Evolutionary conservation across 148 eudicot species (phyloP).

Genomic region (Rhododendron kiyosumense): DNA sequence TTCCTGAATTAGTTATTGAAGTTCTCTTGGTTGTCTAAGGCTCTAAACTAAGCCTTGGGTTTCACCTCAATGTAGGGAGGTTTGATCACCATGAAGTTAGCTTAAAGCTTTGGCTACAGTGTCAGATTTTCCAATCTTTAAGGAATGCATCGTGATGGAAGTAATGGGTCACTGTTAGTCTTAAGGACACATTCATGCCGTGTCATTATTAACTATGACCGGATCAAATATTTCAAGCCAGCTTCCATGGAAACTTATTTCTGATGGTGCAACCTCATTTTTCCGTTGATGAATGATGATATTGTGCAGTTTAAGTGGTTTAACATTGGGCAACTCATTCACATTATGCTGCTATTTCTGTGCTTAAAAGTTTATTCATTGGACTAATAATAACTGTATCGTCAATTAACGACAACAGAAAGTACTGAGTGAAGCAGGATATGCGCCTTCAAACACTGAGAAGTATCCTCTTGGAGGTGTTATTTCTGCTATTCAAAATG

Average conservation of each 20-base stretch:
- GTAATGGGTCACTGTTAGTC: background rate
- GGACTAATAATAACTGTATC: background rate
- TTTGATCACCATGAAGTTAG: background rate
- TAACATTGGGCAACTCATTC: background rate
- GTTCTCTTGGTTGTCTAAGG: background rate
- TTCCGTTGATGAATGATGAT: background rate
- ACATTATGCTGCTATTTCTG: background rate
- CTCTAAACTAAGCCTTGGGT: background rate
- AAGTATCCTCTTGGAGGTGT: slow-evolving; percentile 87
- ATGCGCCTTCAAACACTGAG: slow-evolving; percentile 81
- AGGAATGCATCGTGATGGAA: background rate
- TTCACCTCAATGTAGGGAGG: background rate
- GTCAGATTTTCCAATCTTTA: background rate
- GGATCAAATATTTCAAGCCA: background rate
- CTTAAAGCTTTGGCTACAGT: background rate
- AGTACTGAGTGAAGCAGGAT: slow-evolving; percentile 77
- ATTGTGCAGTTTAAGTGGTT: background rate
- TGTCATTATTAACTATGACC: background rate
- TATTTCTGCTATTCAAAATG: slow-evolving; percentile 77
- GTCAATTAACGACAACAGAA: slow-evolving; percentile 36
- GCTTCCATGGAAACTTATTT: background rate
- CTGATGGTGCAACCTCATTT: slow-evolving; percentile 1
- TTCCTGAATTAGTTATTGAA: background rate
- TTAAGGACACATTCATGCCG: background rate
- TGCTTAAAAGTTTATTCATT: background rate